Percentiles rank a stretch among this genome's conserved stretches.
phyloP scores from a whole-genome alignment of 768 basidiomycete genomes.

The Trametes punicea region DNA sequence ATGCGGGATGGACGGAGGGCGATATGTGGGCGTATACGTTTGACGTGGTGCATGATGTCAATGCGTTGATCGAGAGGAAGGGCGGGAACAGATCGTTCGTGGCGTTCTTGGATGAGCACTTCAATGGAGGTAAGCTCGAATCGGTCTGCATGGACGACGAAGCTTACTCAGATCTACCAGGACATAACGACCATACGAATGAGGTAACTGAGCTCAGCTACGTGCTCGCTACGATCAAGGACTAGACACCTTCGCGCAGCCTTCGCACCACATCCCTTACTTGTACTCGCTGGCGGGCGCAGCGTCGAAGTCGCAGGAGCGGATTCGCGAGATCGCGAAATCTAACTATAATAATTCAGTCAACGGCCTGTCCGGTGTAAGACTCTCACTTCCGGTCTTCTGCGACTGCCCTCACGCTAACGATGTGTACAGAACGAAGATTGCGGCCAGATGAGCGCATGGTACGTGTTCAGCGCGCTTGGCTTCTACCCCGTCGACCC shows the following conservation, averaged over 20 bases:
- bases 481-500: slow-evolving; percentile 88
- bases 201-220: slow-evolving; percentile 42
- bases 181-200: slow-evolving; percentile 80
- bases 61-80: slow-evolving; percentile 54
- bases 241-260: slow-evolving; percentile 36
- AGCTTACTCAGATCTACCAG: slow-evolving; percentile 29
- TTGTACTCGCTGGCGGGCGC: slow-evolving; percentile 72
- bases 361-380: slow-evolving; percentile 68
- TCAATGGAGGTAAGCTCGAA: slow-evolving; percentile 40
- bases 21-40: slow-evolving; percentile 77
- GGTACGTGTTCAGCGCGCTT: slow-evolving; percentile 80
- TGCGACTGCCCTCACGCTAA: background rate
- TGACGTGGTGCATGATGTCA: slow-evolving; percentile 70
- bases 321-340: slow-evolving; percentile 63
- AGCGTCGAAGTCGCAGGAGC: slow-evolving; percentile 66
- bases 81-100: slow-evolving; percentile 70
- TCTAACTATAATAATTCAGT: slow-evolving; percentile 65
- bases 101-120: slow-evolving; percentile 58
- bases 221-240: background rate
- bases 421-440: slow-evolving; percentile 65
- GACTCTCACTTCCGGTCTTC: slow-evolving; percentile 21
- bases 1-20: slow-evolving; percentile 81
- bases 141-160: background rate
- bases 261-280: slow-evolving; percentile 85
- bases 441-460: slow-evolving; percentile 88